Evolutionary conservation across 345 rosid genomes (phyloP).

Genomic region (Schrenkiella parvula): DNA sequence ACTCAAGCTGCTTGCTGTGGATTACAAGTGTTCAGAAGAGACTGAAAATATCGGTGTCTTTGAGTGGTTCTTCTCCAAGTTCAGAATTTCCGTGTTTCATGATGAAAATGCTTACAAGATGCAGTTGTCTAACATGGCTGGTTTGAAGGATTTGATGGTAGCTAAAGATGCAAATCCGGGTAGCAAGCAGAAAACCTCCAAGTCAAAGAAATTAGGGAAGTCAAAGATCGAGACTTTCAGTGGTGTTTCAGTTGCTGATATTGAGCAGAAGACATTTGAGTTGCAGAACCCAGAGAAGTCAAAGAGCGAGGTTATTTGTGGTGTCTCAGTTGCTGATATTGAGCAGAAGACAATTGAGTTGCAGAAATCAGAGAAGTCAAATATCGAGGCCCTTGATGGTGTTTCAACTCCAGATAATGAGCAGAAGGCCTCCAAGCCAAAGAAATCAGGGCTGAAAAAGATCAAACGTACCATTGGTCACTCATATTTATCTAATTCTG

Average conservation of each 20-base stretch:
- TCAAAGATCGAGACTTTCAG: conserved; percentile 35
- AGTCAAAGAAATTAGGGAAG: conserved; percentile 33
- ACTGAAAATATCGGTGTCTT: conserved; percentile 37
- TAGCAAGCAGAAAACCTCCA: conserved; percentile 34
- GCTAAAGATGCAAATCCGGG: neutral
- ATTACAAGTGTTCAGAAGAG: conserved; percentile 40
- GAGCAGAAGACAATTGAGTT: conserved; percentile 29
- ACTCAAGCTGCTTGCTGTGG: conserved; percentile 53
- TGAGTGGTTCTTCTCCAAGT: conserved; percentile 84
- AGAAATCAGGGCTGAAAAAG: neutral
- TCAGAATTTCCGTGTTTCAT: conserved; percentile 62
- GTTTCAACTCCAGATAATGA: conserved; percentile 39
- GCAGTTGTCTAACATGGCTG: conserved; percentile 51
- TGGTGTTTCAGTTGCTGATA: conserved; percentile 43
- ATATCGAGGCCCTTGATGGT: conserved; percentile 33
- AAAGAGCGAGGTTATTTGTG: neutral
- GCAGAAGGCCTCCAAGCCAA: conserved; percentile 9
- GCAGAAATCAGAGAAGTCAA: conserved; percentile 32
- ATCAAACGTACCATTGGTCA: conserved; percentile 2
- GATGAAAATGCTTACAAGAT: conserved; percentile 59
- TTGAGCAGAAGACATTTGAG: conserved; percentile 14
- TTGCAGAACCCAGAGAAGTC: conserved; percentile 2
- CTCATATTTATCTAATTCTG: conserved; percentile 7
- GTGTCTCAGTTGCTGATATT: neutral
- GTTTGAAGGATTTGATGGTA: conserved; percentile 35